Percentiles rank a stretch among this genome's conserved stretches.
These are phyloP conservation scores for Chamaecrista fasciculata DNA, from an alignment of 306 rosid species.

Conservation along the genomic window DNA sequence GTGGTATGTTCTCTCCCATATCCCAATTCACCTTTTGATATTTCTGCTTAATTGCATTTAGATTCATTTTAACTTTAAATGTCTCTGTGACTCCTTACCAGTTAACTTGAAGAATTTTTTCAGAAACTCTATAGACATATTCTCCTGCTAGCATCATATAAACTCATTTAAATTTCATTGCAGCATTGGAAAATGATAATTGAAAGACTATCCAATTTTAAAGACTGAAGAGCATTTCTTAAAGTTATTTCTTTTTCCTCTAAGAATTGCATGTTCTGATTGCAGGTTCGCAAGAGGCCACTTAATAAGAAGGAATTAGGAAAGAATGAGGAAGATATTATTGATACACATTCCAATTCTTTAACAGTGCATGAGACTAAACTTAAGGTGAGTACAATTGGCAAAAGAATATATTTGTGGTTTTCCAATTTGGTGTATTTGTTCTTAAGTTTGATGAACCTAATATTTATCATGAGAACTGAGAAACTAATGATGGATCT, in stretches of 20 bases:
- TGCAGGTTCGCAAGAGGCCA: slow-evolving; percentile 98
- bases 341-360: slow-evolving; percentile 74
- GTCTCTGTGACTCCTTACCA: slow-evolving; percentile 6
- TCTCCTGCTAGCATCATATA: slow-evolving; percentile 9
- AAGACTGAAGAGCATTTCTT: slow-evolving; percentile 10
- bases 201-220: slow-evolving; percentile 6
- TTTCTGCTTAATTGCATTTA: slow-evolving; percentile 2
- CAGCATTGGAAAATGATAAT: slow-evolving; percentile 6
- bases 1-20: slow-evolving; percentile 70
- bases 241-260: slow-evolving; percentile 4
- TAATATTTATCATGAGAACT: neutral
- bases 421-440: neutral
- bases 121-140: slow-evolving; percentile 1
- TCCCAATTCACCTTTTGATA: neutral
- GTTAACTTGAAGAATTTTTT: neutral
- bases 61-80: slow-evolving; percentile 14
- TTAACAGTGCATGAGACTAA: slow-evolving; percentile 94
- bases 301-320: slow-evolving; percentile 89
- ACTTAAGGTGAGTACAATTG: slow-evolving; percentile 61
- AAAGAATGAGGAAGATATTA: slow-evolving; percentile 93
- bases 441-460: neutral
- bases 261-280: neutral
- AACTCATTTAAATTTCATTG: slow-evolving; percentile 13
- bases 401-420: neutral
- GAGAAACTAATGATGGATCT: neutral